Evolutionary conservation across 345 rosid genomes (phyloP), one percentile per base, ranked within the genome.

Genomic region (Brassica cretica): DNA sequence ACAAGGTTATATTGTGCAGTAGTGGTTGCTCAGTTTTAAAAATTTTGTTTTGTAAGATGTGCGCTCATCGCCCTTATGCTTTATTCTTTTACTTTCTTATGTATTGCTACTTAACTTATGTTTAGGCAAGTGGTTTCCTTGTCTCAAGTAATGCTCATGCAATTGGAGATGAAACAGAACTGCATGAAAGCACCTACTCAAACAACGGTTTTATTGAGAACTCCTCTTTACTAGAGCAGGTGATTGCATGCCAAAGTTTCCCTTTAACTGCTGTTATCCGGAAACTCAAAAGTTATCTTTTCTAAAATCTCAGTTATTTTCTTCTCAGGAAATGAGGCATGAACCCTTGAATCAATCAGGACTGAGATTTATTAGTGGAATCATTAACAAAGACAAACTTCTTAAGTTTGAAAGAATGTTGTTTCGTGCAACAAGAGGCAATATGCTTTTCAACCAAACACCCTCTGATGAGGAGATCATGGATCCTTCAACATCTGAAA

Each of bases 351-450:
- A 83, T 70, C 97, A 87, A 75, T 85, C 98, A 60, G 93, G 98
- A 80, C 82, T 94, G 82, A 88, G 93, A 81, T 94, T 88, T 84
- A 88, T 94, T 79, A 87, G 96, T 65, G 97, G 98, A 68, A 94
- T 94, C 64, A 82, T 92, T 73, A 88, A 90, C 84, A 86, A 86
- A 78, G 85, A 87, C 37, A 92, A 92, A 82, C 85, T 77, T 80
- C 82, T 87, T 68, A 87, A 85, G 81, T 93, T 94, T 85, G 97
- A 94, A 86, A 91, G 97, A 86, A 91, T 94, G 91, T 72, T 94
- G 77, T 94, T 94, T 84, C 97, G 98, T 79, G 92, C 97, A 72
- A 94, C 98, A 71, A 92, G 98, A 84, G 98, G 98, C 82, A 94
- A 94, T 85, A 89, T 94, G 97, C 98, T 94, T 84, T 94, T 94